phyloP scores from a whole-genome alignment of 2,329 filamentous ascomycete genomes.

The Colletotrichum orchidophilum region DNA sequence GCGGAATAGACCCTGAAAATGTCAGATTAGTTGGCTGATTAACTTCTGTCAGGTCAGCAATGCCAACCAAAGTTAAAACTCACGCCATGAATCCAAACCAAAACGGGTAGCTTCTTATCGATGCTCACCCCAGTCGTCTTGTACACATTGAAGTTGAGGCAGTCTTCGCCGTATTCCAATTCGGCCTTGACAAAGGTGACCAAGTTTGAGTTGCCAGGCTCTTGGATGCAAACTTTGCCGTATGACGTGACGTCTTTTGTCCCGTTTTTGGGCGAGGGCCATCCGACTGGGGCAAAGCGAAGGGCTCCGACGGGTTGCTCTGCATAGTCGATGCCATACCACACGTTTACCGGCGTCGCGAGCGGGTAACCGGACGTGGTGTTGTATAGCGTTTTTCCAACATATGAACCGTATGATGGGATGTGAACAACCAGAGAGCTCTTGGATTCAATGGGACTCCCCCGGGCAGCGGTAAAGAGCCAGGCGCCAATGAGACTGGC shows the following conservation, averaged over 20 bases:
- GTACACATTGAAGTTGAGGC: constrained; percentile 29
- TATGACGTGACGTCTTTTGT: not conserved
- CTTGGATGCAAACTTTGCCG: constrained; percentile 18
- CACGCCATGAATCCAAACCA: constrained; percentile 34
- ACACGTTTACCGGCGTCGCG: not conserved
- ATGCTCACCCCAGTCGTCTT: not conserved
- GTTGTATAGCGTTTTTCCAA: not conserved
- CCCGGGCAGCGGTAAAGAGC: not conserved
- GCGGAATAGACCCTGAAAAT: constrained; percentile 9
- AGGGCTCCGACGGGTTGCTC: not conserved
- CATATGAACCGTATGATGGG: not conserved
- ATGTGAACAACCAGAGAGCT: not conserved
- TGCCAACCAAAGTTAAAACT: not conserved
- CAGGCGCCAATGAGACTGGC: not conserved
- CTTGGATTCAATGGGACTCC: not conserved
- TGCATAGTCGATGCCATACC: constrained; percentile 21
- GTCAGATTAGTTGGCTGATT: not conserved
- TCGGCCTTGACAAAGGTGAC: not conserved
- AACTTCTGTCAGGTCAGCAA: not conserved
- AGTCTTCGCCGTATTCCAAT: constrained; percentile 18
- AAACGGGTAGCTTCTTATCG: constrained; percentile 31
- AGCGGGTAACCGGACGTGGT: constrained; percentile 18
- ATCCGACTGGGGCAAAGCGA: not conserved
- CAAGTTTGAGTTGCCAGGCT: constrained; percentile 18
- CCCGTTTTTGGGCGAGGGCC: constrained; percentile 10